Evolutionary conservation across 495 filamentous ascomycete species (phyloP).

Genomic region (Podospora bellae-mahoneyi): DNA sequence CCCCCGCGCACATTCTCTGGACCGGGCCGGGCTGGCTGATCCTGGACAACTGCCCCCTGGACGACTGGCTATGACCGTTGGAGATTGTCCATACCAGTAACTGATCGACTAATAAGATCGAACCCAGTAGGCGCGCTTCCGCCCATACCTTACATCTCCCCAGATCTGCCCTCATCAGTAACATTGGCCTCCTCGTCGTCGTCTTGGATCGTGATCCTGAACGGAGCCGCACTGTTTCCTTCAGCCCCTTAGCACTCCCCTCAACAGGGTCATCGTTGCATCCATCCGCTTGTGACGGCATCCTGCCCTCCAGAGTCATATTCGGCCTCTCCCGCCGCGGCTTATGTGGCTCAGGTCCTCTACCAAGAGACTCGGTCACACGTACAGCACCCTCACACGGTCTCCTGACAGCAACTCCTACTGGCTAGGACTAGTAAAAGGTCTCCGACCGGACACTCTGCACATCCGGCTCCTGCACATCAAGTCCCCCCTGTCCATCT

Average conservation of each 20-base stretch:
- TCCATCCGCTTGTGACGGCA: slow-evolving; percentile 20
- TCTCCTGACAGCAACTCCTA: slow-evolving; percentile 9
- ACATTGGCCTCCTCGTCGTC: slow-evolving; percentile 15
- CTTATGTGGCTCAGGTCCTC: slow-evolving; percentile 15
- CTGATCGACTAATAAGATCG: slow-evolving; percentile 33
- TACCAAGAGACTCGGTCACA: slow-evolving; percentile 16
- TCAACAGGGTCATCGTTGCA: slow-evolving; percentile 19
- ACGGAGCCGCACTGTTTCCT: slow-evolving; percentile 10
- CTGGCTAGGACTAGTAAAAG: background rate
- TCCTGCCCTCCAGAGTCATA: slow-evolving; percentile 13
- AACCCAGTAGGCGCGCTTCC: slow-evolving; percentile 19
- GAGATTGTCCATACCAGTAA: slow-evolving; percentile 22
- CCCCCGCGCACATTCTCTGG: slow-evolving; percentile 24
- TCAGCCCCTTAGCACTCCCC: slow-evolving; percentile 8
- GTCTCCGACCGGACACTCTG: slow-evolving; percentile 12
- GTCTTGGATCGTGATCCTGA: slow-evolving; percentile 3
- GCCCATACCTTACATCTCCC: slow-evolving; percentile 18
- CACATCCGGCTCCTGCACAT: slow-evolving; percentile 19
- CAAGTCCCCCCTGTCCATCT: slow-evolving; percentile 8
- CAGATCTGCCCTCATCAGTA: slow-evolving; percentile 18
- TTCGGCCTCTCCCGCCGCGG: slow-evolving; percentile 21
- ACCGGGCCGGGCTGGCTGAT: slow-evolving; percentile 26
- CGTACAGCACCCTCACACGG: slow-evolving; percentile 6
- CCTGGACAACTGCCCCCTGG: slow-evolving; percentile 24
- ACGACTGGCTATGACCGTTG: slow-evolving; percentile 20